Evolutionary conservation across 768 basidiomycete species (phyloP), one percentile per base, ranked within the genome.

Genomic region (Mrakia frigida): DNA sequence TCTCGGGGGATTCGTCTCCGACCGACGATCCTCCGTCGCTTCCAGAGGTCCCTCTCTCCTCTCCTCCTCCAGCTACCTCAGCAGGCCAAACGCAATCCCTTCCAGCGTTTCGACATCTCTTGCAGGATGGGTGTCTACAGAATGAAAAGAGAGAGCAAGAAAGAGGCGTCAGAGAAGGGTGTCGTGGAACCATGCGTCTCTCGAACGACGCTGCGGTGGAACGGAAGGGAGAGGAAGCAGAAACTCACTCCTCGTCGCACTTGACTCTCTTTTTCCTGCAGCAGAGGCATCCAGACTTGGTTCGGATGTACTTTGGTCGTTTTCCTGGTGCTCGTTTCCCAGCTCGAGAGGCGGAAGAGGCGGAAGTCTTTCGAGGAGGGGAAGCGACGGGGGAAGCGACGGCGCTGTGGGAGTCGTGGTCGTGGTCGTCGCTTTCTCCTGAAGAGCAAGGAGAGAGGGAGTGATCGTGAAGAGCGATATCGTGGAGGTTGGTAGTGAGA

Each of bases 221-320:
- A n/a, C n/a, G n/a, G 90, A 83, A 92, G 92, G 35, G 89, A 80
- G 93, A 96, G 35, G 50, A 88, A 35, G 18, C 52, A 31, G 28
- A 13, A 74, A 94, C 94, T 82, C 94, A 92, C 18, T 88, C 87
- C 84, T 98, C 94, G 82, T 95, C 94, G 83, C 94, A 98, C 91
- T 97, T 97, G 81, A 98, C 93, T 87, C 96, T 92, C 87, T 95
- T 94, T 78, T 89, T 88, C 80, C 94, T 88, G 87, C 94, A 98
- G 60, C 92, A 94, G 82, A 96, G 85, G 82, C 94, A 98, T 33
- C 94, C 94, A 0, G 93, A 94, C 85, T 96, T 94, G 84, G 92
- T 93, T 80, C 94, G 88, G 78, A 92, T 93, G 80, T 95, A 95
- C 86, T 97, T 97, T 69, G 92, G 92, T 81, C 70, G 21, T 35